Base-by-base conservation (phyloP, 129 eudicot species). In the Flaveria trinervia region DNA sequence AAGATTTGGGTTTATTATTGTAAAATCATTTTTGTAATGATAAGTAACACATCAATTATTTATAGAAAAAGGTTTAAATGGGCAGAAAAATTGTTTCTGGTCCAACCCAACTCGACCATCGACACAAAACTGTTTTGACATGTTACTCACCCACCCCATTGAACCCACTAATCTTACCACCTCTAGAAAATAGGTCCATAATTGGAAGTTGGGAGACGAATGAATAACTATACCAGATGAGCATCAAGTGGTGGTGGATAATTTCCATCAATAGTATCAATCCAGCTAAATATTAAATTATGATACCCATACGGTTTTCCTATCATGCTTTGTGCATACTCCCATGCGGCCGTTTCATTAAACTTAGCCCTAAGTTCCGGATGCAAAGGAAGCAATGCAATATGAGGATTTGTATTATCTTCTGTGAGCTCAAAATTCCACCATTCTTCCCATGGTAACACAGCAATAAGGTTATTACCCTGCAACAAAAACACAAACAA, bases 391-490 rank as follows among this genome's bases (percentile, higher is more conserved):
- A 94, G 96, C 83, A 94, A 80, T 9, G 99, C 97, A 65, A 94
- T 91, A 36, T 94, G 99, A 2, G 99, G 99, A 85, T 94, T 89
- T 0, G 93, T 74, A 44, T 91, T 88, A 76, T 94, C 99, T 83
- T 89, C 76, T 28, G 90, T 94, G 84, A 89, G 72, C 87, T 94
- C 99, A 46, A 77, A 94, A 5, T 87, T 72, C 99, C 99, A 94
- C 99, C 99, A 94, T 60, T 94, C 99, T 0, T 94, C 96, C 97
- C 99, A 94, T 75, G 99, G 89, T 71, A 94, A 59, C 52, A 91
- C 62, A n/a, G 86, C 96, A 51, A 94, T 91, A 61, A 94, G 64
- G 79, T 91, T 93, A 76, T 88, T 84, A 67, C 99, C 97, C 99
- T 94, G 76, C 5, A 59, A 80, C 17, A 62, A 65, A 50, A 36